A percentile compares a stretch with the other conserved stretches of the same genome.
phyloP scores from a whole-genome alignment of 106 monocot species.

The Chionographis japonica region DNA sequence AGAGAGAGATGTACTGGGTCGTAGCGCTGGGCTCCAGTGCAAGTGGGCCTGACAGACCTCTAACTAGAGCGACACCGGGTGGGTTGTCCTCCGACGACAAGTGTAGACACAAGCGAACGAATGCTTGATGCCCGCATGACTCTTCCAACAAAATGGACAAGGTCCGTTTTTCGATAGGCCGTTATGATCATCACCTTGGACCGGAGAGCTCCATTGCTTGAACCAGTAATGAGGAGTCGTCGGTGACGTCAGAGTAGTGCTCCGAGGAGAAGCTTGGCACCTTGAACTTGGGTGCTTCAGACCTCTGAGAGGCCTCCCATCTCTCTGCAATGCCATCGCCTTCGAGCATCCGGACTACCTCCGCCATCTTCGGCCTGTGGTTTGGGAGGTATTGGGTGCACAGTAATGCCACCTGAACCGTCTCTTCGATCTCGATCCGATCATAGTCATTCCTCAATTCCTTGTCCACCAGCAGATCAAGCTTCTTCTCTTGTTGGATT shows the following conservation, averaged over 20 bases:
- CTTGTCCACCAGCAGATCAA: slow-evolving; percentile 64
- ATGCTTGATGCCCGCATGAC: too few relatives aligned
- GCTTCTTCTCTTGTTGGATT: slow-evolving; percentile 55
- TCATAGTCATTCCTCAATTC: slow-evolving; percentile 50
- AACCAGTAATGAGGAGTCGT: slow-evolving; percentile 67
- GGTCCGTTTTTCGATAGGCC: too few relatives aligned
- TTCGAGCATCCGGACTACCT: slow-evolving; percentile 79
- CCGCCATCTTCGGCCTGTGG: slow-evolving; percentile 76
- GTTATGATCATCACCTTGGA: slow-evolving; percentile 45
- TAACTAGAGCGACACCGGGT: too few relatives aligned
- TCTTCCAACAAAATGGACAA: too few relatives aligned
- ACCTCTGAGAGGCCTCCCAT: slow-evolving; percentile 68
- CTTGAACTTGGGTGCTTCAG: slow-evolving; percentile 26
- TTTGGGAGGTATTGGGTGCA: slow-evolving; percentile 65
- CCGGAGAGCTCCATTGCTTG: slow-evolving; percentile 95
- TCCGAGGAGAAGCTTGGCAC: slow-evolving; percentile 38
- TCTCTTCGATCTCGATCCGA: slow-evolving; percentile 58
- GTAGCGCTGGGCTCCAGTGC: too few relatives aligned
- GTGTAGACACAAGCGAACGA: too few relatives aligned
- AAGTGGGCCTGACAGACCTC: too few relatives aligned
- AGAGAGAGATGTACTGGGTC: too few relatives aligned
- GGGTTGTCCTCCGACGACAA: too few relatives aligned
- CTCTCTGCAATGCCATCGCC: slow-evolving; percentile 69
- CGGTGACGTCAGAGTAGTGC: slow-evolving; percentile 61
- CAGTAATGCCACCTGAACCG: slow-evolving; percentile 61